Evolutionary conservation across 805 yeast species (phyloP).

Genomic region (Nakazawaea siamensis): DNA sequence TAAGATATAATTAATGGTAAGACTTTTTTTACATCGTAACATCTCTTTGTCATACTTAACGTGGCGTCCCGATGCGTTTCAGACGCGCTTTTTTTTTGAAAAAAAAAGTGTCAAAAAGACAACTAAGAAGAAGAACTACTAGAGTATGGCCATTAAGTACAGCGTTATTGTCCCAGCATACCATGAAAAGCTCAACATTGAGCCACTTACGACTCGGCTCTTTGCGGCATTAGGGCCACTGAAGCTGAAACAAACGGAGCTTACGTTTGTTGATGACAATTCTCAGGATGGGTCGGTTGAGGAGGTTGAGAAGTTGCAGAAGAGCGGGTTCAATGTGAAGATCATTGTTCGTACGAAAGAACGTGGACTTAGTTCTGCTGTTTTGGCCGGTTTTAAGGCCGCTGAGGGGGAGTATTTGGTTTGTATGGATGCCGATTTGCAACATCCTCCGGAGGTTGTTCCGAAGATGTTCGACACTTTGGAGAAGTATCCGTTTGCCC

Average conservation of each 20-base stretch:
- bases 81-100: background rate
- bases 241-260: conserved; percentile 32
- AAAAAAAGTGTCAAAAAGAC: background rate
- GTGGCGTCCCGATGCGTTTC: background rate
- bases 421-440: conserved; percentile 48
- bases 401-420: conserved; percentile 37
- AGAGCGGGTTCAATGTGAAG: conserved; percentile 38
- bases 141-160: conserved; percentile 12
- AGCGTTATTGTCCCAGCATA: conserved; percentile 41
- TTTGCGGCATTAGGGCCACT: conserved; percentile 39
- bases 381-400: conserved; percentile 36
- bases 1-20: conserved; percentile 20
- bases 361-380: conserved; percentile 43
- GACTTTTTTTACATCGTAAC: too few species aligned
- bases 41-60: too few species aligned
- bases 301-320: conserved; percentile 35
- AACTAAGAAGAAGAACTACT: too few species aligned
- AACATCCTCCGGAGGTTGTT: conserved; percentile 45
- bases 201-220: conserved; percentile 38
- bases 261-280: conserved; percentile 44
- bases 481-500: conserved; percentile 32
- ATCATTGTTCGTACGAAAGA: conserved; percentile 43
- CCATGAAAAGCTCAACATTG: conserved; percentile 39
- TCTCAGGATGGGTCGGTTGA: conserved; percentile 45
- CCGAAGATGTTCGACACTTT: conserved; percentile 34